Percentiles rank a stretch among this genome's conserved stretches.
phyloP scores from a whole-genome alignment of 345 rosid genomes.

The Camelina sativa region DNA sequence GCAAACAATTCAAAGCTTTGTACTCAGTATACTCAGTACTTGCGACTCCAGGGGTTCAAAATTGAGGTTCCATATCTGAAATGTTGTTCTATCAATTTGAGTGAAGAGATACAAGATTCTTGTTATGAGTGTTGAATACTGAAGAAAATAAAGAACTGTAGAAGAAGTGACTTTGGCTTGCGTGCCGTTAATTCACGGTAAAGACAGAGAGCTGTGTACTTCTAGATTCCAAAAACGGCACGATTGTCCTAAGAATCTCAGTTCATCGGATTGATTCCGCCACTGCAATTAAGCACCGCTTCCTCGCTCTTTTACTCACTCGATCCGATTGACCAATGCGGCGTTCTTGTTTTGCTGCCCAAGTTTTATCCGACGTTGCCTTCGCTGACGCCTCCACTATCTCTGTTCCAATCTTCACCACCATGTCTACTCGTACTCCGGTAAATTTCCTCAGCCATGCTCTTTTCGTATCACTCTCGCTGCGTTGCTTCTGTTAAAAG shows the following conservation, averaged over 20 bases:
- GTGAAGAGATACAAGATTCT: background rate
- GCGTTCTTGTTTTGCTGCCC: constrained; percentile 38
- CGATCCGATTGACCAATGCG: constrained; percentile 45
- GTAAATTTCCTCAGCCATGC: constrained; percentile 42
- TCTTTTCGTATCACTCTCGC: background rate
- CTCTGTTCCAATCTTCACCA: constrained; percentile 40
- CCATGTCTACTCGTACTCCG: constrained; percentile 57
- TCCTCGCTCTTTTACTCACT: background rate
- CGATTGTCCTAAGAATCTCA: background rate
- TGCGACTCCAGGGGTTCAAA: background rate
- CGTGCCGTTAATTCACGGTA: constrained; percentile 15
- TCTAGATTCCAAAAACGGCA: constrained; percentile 22
- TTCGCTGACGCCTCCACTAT: constrained; percentile 32
- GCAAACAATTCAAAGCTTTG: constrained; percentile 14
- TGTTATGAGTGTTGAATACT: background rate
- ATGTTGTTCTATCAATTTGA: background rate
- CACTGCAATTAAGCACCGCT: constrained; percentile 23
- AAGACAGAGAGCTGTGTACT: constrained; percentile 3
- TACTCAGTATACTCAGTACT: background rate
- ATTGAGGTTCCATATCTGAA: background rate
- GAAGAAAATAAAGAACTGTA: background rate
- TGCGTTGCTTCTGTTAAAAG: constrained; percentile 15
- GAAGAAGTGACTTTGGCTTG: background rate
- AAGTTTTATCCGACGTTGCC: constrained; percentile 40
- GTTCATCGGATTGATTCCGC: constrained; percentile 35